Evolutionary conservation across 1,284 basidiomycete species (phyloP).

Genomic region (Pterulicium gracile): DNA sequence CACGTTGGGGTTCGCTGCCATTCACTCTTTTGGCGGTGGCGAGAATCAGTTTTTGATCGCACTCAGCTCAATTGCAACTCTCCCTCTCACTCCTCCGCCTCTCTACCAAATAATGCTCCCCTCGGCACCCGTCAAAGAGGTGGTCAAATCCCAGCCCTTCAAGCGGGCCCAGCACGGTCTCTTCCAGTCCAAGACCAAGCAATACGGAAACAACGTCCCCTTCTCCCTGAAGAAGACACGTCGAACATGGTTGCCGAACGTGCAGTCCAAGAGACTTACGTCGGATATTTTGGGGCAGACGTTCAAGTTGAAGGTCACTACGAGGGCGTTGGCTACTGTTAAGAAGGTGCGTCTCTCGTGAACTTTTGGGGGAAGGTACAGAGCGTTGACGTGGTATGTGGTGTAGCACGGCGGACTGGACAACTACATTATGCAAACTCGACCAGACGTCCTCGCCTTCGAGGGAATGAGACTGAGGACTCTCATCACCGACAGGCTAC

Average conservation of each 20-base stretch:
- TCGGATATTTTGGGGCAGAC: slow-evolving; percentile 52
- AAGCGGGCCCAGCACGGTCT: slow-evolving; percentile 68
- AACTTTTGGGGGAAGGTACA: neutral
- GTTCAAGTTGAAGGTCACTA: slow-evolving; percentile 60
- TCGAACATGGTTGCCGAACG: slow-evolving; percentile 81
- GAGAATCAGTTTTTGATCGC: too few relatives aligned
- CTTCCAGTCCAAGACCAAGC: slow-evolving; percentile 71
- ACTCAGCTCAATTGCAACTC: too few relatives aligned
- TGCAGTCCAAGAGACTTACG: slow-evolving; percentile 61
- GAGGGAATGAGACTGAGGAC: slow-evolving; percentile 68
- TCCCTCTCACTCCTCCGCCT: too few relatives aligned
- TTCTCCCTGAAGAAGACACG: slow-evolving; percentile 90
- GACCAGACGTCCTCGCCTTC: slow-evolving; percentile 53
- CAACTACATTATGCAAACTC: slow-evolving; percentile 62
- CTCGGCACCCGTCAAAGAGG: slow-evolving; percentile 15
- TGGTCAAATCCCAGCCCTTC: slow-evolving; percentile 50
- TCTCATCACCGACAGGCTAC: slow-evolving; percentile 35
- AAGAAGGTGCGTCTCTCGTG: slow-evolving; percentile 48
- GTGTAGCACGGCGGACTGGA: slow-evolving; percentile 68
- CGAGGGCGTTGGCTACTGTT: slow-evolving; percentile 66
- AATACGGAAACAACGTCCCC: slow-evolving; percentile 84
- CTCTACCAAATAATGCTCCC: too few relatives aligned
- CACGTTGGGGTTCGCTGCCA: too few relatives aligned
- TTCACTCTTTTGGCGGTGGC: too few relatives aligned
- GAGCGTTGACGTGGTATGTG: slow-evolving; percentile 1